These are phyloP conservation scores for Oryza officinalis DNA, from an alignment of 176 grass and related monocot genomes.

Conservation along the genomic window DNA sequence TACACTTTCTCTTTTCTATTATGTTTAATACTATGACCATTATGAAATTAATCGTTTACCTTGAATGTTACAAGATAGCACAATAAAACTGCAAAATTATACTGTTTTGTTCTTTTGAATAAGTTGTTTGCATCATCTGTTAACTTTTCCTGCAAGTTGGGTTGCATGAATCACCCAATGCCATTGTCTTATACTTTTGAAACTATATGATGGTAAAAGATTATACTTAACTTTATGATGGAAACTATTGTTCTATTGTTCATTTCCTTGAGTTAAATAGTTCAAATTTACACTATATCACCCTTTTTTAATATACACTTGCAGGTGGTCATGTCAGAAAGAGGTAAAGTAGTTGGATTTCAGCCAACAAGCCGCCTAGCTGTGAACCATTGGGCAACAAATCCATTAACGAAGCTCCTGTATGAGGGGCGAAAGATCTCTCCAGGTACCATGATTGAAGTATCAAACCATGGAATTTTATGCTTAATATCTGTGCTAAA, in stretches of 20 bases:
- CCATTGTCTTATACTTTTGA: not conserved
- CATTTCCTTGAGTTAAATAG: not conserved
- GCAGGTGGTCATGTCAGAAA: slow-evolving; percentile 82
- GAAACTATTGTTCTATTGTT: not conserved
- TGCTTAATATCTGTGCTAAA: not conserved
- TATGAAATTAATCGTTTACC: not conserved
- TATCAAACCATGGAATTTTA: not conserved
- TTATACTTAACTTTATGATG: not conserved
- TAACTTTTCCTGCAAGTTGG: not conserved
- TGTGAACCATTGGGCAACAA: slow-evolving; percentile 74
- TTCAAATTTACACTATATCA: not conserved
- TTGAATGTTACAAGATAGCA: not conserved
- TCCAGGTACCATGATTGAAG: slow-evolving; percentile 55
- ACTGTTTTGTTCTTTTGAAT: not conserved
- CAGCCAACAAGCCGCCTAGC: slow-evolving; percentile 77
- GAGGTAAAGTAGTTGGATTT: slow-evolving; percentile 85
- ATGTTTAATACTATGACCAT: not conserved
- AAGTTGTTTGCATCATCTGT: slow-evolving; percentile 2
- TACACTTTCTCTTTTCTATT: not conserved
- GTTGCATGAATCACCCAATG: not conserved
- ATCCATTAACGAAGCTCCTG: slow-evolving; percentile 62
- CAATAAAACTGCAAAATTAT: not conserved
- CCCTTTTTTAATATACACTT: slow-evolving; percentile 21
- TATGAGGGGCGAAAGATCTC: slow-evolving; percentile 59
- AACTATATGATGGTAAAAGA: slow-evolving; percentile 13